These are phyloP conservation scores for Leptographium lundbergii DNA, from an alignment of 2,329 filamentous ascomycete genomes.

Conservation along the genomic window DNA sequence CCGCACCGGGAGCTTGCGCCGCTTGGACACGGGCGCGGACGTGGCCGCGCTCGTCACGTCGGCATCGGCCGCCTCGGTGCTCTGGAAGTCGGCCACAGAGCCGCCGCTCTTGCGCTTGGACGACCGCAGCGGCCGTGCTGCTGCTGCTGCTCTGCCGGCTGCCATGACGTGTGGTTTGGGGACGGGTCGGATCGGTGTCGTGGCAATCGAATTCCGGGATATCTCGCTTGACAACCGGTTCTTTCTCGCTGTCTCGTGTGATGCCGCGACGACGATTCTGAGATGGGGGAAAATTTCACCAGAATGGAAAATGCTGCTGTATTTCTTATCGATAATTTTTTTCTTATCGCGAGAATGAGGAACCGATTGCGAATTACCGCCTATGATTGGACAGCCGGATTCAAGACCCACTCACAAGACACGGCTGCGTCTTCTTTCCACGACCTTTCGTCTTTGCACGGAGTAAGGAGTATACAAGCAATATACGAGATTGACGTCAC, in stretches of 20 bases:
- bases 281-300: background rate
- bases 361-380: background rate
- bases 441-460: too few relatives aligned
- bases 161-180: background rate
- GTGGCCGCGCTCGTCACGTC: background rate
- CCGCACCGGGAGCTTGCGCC: conserved; percentile 11
- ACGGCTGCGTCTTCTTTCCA: background rate
- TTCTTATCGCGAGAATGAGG: background rate
- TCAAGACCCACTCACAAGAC: background rate
- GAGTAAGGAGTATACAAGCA: too few relatives aligned
- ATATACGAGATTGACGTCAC: too few relatives aligned
- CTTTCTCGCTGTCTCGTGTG: background rate
- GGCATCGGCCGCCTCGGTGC: background rate
- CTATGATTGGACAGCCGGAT: background rate
- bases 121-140: background rate
- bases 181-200: background rate
- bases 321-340: background rate
- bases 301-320: background rate
- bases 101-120: conserved; percentile 1
- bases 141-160: background rate
- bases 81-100: background rate
- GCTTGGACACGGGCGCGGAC: background rate
- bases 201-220: background rate
- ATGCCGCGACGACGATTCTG: background rate
- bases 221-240: background rate